Evolutionary conservation across 805 yeast genomes (phyloP).

Genomic region (Lipomyces sp.): DNA sequence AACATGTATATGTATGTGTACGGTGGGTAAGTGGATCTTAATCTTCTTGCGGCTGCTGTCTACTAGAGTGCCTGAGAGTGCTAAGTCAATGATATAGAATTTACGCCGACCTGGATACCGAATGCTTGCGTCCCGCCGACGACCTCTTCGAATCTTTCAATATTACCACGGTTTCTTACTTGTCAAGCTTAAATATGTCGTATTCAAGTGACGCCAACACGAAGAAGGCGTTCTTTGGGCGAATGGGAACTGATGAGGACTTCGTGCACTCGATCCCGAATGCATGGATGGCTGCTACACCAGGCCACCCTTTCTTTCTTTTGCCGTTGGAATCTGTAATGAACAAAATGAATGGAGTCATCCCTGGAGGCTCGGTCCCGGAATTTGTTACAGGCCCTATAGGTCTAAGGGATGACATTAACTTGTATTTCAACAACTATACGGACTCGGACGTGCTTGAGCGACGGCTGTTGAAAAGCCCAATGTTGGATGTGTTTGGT

Average conservation of each 20-base stretch:
- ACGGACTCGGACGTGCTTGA: not conserved
- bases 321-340: not conserved
- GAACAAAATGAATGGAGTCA: not conserved
- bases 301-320: constrained; percentile 1
- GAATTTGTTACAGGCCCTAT: not conserved
- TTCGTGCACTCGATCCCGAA: constrained; percentile 2
- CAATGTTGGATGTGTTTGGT: not conserved
- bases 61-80: too few species aligned
- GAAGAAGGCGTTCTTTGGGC: not conserved
- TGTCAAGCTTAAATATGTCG: not conserved
- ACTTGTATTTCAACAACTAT: not conserved
- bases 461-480: not conserved
- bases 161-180: not conserved
- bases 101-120: not conserved
- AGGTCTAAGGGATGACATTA: not conserved
- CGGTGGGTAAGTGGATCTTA: not conserved
- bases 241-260: not conserved
- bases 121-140: not conserved
- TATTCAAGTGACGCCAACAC: not conserved
- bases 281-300: not conserved
- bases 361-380: not conserved
- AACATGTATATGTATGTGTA: not conserved
- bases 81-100: not conserved
- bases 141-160: not conserved
- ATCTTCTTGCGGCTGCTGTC: too few species aligned